Evolutionary conservation across 805 yeast species (phyloP).

Genomic region (Tetrapisispora fleetii): DNA sequence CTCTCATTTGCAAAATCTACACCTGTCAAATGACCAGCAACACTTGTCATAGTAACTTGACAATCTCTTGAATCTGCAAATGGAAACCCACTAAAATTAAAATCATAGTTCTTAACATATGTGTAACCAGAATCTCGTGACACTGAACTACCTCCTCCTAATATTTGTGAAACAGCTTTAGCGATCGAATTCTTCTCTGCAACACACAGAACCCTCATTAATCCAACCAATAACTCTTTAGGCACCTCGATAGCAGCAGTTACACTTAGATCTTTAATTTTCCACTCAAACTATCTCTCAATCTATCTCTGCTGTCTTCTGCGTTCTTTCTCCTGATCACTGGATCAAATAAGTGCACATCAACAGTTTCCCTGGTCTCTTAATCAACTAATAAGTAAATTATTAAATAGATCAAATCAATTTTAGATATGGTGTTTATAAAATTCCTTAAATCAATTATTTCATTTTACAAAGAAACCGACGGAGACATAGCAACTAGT

Average conservation of each 20-base stretch:
- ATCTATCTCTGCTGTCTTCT: no score
- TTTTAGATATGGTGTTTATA: background rate
- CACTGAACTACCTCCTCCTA: slow-evolving; percentile 60
- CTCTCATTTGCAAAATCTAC: slow-evolving; percentile 44
- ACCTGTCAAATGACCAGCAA: slow-evolving; percentile 71
- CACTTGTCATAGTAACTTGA: slow-evolving; percentile 85
- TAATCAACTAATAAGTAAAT: background rate
- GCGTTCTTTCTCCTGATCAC: no score
- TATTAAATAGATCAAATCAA: background rate
- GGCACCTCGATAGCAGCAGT: background rate
- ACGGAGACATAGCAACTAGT: background rate
- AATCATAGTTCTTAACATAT: slow-evolving; percentile 72
- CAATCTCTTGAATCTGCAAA: slow-evolving; percentile 31
- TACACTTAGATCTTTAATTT: no score
- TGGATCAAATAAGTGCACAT: no score
- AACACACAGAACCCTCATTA: slow-evolving; percentile 77
- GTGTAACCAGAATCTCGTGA: slow-evolving; percentile 43
- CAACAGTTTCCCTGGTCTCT: background rate
- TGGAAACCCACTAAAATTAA: slow-evolving; percentile 53
- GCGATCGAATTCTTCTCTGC: slow-evolving; percentile 97
- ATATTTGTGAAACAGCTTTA: slow-evolving; percentile 54
- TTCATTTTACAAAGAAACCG: background rate
- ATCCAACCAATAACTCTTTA: no score
- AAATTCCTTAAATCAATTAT: no score
- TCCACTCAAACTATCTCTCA: no score